Base-by-base conservation (phyloP, 768 basidiomycete species). In the Peribolospora baueri region DNA sequence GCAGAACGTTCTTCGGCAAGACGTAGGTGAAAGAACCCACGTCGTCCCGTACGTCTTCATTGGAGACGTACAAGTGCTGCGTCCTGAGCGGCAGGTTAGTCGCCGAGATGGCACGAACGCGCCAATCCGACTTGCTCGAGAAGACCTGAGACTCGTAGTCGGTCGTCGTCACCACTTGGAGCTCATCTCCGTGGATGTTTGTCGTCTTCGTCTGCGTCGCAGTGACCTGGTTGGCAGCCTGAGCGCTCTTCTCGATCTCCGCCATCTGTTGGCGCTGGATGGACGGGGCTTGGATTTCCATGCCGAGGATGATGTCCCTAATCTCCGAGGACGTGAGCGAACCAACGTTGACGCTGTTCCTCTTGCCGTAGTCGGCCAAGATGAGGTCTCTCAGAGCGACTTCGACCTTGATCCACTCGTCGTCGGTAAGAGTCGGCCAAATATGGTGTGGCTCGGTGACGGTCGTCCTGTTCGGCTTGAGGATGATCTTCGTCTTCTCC, bases 341-440 rank as follows among this genome's bases (percentile, higher is more conserved):
- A 0, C 91, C 93, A 56, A 95, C 88, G 68, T 97, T 98, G 69
- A 98, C 93, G 57, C 84, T 87, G 56, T 98, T 97, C 54, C 93
- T 81, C 71, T 97, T 97, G 62, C 91, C 93, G 67, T 97, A 98
- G 70, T 97, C 93, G 76, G 84, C 63, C 56, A 68, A 71, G 65
- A 98, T 97, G 53, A 98, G 77, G 61, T 97, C 93, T 68, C 93
- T 97, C 74, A 98, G 80, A 0, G 93, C 91, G 48, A 98, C 84
- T 71, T 98, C 93, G 50, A 95, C 91, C 68, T 91, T 88, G 69
- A 98, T 91, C 91, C 91, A 97, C 63, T 93, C 88, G 61, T 93
- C 87, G 61, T 93, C 90, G 40, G 71, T 71, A 56, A 97, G 72
- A 1, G 86, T 81, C 7, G 91, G 91, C 90, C 90, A 95, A 42